phyloP scores from a whole-genome alignment of 202 grass and related monocot genomes.

The Hordeum pubiflorum region DNA sequence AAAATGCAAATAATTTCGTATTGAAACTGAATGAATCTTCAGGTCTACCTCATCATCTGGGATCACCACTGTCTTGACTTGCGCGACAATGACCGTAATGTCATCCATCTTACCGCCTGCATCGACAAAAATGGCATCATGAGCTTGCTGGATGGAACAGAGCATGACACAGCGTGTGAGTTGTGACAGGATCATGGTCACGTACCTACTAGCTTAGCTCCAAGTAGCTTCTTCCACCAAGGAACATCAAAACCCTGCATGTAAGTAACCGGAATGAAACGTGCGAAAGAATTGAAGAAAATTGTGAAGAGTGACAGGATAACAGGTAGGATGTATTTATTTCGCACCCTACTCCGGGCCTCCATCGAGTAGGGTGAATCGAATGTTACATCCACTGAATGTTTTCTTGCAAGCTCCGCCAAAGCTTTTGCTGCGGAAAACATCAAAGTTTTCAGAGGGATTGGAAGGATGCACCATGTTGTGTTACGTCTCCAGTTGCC shows the following conservation, averaged over 20 bases:
- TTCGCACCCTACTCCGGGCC: conserved; percentile 59
- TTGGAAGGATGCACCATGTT: not conserved
- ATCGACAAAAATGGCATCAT: not conserved
- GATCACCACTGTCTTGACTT: conserved; percentile 34
- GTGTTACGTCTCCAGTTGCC: not conserved
- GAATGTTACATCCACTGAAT: conserved; percentile 73
- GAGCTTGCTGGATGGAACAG: not conserved
- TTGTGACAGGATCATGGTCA: not conserved
- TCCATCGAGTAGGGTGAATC: conserved; percentile 95
- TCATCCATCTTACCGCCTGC: conserved; percentile 97
- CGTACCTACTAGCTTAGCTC: conserved; percentile 72
- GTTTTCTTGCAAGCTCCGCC: conserved; percentile 72
- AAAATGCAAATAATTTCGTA: not conserved
- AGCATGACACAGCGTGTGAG: not conserved
- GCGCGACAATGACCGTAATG: conserved; percentile 71
- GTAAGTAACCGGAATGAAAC: conserved; percentile 15
- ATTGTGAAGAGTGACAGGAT: not conserved
- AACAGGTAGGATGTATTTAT: not conserved
- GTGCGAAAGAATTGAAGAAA: not conserved
- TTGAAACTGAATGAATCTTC: not conserved
- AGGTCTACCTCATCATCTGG: conserved; percentile 30
- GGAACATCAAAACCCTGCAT: conserved; percentile 81
- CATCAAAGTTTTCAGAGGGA: conserved; percentile 7
- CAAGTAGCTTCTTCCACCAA: conserved; percentile 75
- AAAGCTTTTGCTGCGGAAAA: conserved; percentile 57